Evolutionary conservation across 257 asterid genomes (phyloP), one percentile per base, ranked within the genome.

Genomic region (Salvia miltiorrhiza): DNA sequence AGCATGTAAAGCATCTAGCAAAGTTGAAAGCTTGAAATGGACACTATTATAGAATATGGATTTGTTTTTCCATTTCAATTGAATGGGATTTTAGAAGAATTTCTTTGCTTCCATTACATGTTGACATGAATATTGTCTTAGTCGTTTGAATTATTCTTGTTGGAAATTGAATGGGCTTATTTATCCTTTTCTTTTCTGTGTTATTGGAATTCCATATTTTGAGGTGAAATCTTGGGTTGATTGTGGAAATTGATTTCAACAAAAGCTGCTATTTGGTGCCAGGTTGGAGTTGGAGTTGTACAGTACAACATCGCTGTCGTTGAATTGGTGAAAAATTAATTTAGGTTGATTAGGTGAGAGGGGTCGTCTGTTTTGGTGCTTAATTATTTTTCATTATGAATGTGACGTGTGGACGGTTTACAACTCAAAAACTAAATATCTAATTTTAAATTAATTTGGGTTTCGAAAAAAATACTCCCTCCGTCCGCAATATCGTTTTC

Each of bases 201-300:
- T n/a, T n/a, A n/a, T 28, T 14, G 44, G 63, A 32, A 4, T 57
- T 30, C 7, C 5, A 20, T 48, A 48, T 48, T 19, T 48, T 32
- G 14, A 5, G 17, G 10, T 9, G 16, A 49, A 37, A 37, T 5
- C 6, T 35, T 35, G 10, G 9, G 9, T 30, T 30, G 10, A 20
- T 11, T 13, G n/a, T 1, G 19, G 63, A 9, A 30, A 37, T 28
- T 17, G 30, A 40, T 16, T 59, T 59, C 40, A 52, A 53, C 39
- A 47, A 37, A 57, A 39, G 50, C 28, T 23, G 50, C 17, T 41
- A 67, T 53, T 53, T 52, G 72, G 14, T 41, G 14, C 65, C 54
- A 54, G 54, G 44, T 53, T 67, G 63, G 53, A 20, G 44, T 53
- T 67, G 63, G 53, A 20, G 17, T 47, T n/a, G 59, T 30, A 62